Evolutionary conservation across 1,284 basidiomycete species (phyloP), one percentile per base, ranked within the genome.

Genomic region (Lentinula novae-zelandiae): DNA sequence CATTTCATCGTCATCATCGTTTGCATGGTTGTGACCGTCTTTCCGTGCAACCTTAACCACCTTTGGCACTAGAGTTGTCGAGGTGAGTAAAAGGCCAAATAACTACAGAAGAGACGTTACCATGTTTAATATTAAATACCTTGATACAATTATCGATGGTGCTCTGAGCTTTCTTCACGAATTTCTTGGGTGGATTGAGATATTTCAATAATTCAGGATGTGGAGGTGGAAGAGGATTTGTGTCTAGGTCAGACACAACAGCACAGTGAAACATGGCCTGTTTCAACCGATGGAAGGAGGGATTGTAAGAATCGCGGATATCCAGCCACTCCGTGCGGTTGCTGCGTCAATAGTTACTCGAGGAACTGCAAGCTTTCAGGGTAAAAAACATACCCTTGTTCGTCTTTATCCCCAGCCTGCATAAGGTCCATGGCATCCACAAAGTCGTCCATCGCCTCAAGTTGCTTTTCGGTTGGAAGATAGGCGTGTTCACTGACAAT

Each of bases 251-350:
- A 1, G 84, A 75, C 6, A 90, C 87, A 10, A 93, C 79, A 0
- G 93, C 92, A 57, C 87, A 86, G 68, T 96, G 94, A 71, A 95
- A 92, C 65, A 96, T 86, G 2, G 95, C 95, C 75, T 97, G 93
- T 70, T 96, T 96, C 59, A 89, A 83, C 42, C 95, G 88, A 70
- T 98, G 96, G 34, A 97, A 82, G 5, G 92, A 86, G 0, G 96
- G 95, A 67, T 96, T 97, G 73, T 86, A 96, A 0, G 92, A 92
- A 2, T 87, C 75, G 1, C 81, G 76, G 0, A 90, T 83, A 63
- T 90, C 85, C 68, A 91, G 96, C 93, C 94, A 98, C 2, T 86
- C 78, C 12, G 69, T 68, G 9, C 79, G 83, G 20, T 82, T 76
- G 5, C 90, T 92, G 66, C 5, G 17, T 58, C 59, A 53, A 38